phyloP scores from a whole-genome alignment of 2,329 filamentous ascomycete genomes.

The Trichoderma sp. region DNA sequence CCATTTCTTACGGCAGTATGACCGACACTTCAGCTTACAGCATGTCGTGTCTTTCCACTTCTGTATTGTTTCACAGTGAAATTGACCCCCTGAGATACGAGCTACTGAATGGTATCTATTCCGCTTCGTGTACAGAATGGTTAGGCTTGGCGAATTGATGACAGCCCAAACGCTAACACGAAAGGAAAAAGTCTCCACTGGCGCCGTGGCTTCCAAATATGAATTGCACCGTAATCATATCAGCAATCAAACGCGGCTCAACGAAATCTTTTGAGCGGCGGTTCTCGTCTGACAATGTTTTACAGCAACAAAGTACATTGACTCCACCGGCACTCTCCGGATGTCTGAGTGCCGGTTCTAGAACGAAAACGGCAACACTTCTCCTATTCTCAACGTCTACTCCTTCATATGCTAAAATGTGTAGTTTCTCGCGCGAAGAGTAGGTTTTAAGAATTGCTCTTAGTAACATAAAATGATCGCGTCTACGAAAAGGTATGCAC shows the following conservation, averaged over 20 bases:
- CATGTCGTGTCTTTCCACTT: background rate
- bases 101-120: background rate
- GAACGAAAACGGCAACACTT: background rate
- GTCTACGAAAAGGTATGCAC: background rate
- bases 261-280: background rate
- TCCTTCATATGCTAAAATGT: background rate
- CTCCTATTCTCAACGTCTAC: background rate
- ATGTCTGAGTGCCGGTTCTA: background rate
- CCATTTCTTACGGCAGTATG: background rate
- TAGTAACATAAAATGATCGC: background rate
- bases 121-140: too few relatives aligned
- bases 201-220: background rate
- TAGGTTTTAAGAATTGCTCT: background rate
- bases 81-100: background rate
- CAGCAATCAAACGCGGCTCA: background rate
- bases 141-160: background rate
- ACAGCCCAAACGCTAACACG: background rate
- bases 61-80: background rate
- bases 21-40: background rate
- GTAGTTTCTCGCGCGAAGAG: background rate
- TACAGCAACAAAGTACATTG: background rate
- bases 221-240: background rate
- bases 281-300: background rate
- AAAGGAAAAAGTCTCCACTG: too few relatives aligned
- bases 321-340: background rate